These are phyloP conservation scores for Sisymbrium irio DNA, from an alignment of 345 rosid species.

Conservation along the genomic window DNA sequence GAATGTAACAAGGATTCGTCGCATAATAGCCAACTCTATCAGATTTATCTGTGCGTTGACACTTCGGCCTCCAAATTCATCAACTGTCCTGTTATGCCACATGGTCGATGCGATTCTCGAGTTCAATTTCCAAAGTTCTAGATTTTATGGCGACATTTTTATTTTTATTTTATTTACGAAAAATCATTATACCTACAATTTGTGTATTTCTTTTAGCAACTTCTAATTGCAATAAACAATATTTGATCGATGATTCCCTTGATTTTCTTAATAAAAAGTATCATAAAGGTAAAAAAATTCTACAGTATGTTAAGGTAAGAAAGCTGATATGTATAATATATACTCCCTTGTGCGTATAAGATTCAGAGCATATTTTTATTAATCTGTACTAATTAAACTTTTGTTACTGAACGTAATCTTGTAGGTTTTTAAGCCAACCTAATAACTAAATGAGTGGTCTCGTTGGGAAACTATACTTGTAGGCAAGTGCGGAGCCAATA, in stretches of 20 bases:
- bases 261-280: too few relatives aligned
- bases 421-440: too few relatives aligned
- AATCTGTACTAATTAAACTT: too few relatives aligned
- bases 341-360: too few relatives aligned
- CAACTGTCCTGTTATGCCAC: slow-evolving; percentile 61
- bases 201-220: neutral
- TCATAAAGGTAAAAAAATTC: too few relatives aligned
- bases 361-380: too few relatives aligned
- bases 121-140: slow-evolving; percentile 75
- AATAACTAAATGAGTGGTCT: too few relatives aligned
- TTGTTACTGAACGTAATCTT: too few relatives aligned
- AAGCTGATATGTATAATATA: too few relatives aligned
- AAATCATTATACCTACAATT: neutral
- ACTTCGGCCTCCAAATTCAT: slow-evolving; percentile 64
- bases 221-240: neutral
- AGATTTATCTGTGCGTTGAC: slow-evolving; percentile 75
- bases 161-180: neutral
- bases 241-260: neutral
- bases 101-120: slow-evolving; percentile 45
- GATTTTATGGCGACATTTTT: neutral
- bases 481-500: too few relatives aligned
- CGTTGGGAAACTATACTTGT: too few relatives aligned
- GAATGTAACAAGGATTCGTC: slow-evolving; percentile 67
- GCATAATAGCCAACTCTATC: slow-evolving; percentile 59
- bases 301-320: too few relatives aligned